Conservation (phyloP, 2,329 filamentous ascomycete species). For the Cladosporium sphaerospermum region DNA sequence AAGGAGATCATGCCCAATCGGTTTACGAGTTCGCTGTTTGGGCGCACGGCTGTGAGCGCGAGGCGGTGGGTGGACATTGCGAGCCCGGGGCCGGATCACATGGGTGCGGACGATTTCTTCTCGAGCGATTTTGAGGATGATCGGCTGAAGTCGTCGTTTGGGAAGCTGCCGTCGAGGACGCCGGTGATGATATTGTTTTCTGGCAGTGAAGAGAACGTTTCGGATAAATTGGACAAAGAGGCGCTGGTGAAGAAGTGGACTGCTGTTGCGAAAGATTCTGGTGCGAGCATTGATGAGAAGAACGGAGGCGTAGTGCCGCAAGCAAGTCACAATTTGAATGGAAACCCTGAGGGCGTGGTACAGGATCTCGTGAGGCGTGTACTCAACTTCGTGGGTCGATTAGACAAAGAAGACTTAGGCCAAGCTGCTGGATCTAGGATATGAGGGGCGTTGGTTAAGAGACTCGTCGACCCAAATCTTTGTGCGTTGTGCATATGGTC, state of each 20-base stretch:
- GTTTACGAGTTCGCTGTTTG: slow-evolving; percentile 26
- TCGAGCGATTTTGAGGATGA: slow-evolving; percentile 66
- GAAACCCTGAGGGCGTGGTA: slow-evolving; percentile 41
- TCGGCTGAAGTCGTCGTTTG: slow-evolving; percentile 59
- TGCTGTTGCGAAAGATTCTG: slow-evolving; percentile 35
- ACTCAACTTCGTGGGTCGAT: slow-evolving; percentile 39
- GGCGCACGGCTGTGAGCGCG: slow-evolving; percentile 45
- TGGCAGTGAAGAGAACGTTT: slow-evolving; percentile 60
- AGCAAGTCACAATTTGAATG: slow-evolving; percentile 48
- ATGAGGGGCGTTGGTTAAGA: background rate
- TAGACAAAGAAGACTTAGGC: slow-evolving; percentile 20
- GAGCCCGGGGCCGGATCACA: slow-evolving; percentile 47
- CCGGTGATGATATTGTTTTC: slow-evolving; percentile 61
- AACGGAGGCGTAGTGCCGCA: slow-evolving; percentile 45
- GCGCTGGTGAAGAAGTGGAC: slow-evolving; percentile 54
- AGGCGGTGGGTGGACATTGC: slow-evolving; percentile 54
- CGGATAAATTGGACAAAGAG: slow-evolving; percentile 51
- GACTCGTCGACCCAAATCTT: background rate
- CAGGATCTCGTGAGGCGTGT: slow-evolving; percentile 47
- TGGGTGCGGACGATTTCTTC: slow-evolving; percentile 80
- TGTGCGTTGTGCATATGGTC: background rate
- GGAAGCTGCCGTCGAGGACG: slow-evolving; percentile 44
- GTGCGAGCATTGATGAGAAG: slow-evolving; percentile 43
- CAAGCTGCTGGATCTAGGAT: slow-evolving; percentile 8
- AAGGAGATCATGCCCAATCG: slow-evolving; percentile 49